Evolutionary conservation across 345 rosid genomes (phyloP), one percentile per base, ranked within the genome.

Genomic region (Microthlaspi erraticum): DNA sequence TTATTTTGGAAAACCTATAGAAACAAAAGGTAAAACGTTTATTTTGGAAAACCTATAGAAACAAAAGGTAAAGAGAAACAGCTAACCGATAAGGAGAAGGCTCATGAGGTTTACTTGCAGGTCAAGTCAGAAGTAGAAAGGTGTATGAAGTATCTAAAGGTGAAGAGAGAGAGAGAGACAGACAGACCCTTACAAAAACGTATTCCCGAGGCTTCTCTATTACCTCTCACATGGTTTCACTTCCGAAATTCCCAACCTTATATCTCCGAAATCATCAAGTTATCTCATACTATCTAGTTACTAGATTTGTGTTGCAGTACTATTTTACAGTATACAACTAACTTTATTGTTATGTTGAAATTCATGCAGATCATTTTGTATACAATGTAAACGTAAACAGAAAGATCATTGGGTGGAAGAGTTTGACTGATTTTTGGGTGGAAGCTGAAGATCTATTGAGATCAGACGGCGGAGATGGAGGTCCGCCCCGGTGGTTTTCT

Each of bases 31-130:
- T 67, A 79, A 68, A 79, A 92, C 74, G 72, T 70, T 45, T 77
- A 75, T 36, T 92, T 90, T 14, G 91, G 93, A 36, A 88, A 84
- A 76, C 88, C 98, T 14, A 87, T 92, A 20, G 84, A 88, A 41
- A 92, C 95, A 5, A 36, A 59, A 90, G 91, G 86, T 67, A 79
- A 68, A 79, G 78, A 70, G 67, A 50, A 70, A 20, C 81, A 74
- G 69, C 69, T 90, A 55, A 83, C 56, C 44, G 87, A 84, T 51
- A 78, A 59, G 51, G 77, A 83, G 62, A 82, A 46, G 37, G 78
- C 88, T 36, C 80, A 74, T 1, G 83, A 83, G 62, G 57, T 87
- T 48, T 87, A 86, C 78, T 44, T 83, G 53, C 43, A 83, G 18
- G 78, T 86, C 3, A 86, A 87, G 77, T 78, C 85, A 1, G 82